Conservation (phyloP, 2,329 filamentous ascomycete species). For the Aotearoamyces nothofagi region DNA sequence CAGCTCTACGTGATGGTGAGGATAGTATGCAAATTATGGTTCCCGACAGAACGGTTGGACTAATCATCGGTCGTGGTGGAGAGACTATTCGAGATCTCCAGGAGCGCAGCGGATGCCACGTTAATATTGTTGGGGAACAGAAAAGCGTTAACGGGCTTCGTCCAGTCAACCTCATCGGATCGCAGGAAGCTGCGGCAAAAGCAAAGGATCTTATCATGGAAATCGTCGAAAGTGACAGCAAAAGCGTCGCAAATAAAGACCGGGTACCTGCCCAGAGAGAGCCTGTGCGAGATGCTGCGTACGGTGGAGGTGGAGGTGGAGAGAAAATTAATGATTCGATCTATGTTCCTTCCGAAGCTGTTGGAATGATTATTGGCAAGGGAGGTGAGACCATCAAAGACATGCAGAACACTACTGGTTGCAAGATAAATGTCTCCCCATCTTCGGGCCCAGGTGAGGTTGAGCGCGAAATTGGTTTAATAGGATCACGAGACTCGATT, state of each 20-base stretch:
- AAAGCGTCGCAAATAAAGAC: constrained; percentile 23
- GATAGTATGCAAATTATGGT: constrained; percentile 90
- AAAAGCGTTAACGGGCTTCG: constrained; percentile 84
- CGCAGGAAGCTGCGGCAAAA: constrained; percentile 53
- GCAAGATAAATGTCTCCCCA: constrained; percentile 89
- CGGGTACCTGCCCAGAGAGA: constrained; percentile 27
- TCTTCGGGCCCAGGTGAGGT: constrained; percentile 62
- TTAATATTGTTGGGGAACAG: constrained; percentile 87
- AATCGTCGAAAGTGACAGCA: constrained; percentile 83
- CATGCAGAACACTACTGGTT: constrained; percentile 76
- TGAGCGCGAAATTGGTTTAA: constrained; percentile 74
- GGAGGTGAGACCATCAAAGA: constrained; percentile 88
- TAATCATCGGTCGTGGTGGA: constrained; percentile 87
- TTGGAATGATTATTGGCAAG: constrained; percentile 95
- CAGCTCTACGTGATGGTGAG: constrained; percentile 59
- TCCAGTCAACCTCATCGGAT: constrained; percentile 81
- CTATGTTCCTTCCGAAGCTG: constrained; percentile 75
- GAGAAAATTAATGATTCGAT: constrained; percentile 75
- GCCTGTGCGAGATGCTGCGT: constrained; percentile 25
- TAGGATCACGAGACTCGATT: constrained; percentile 65
- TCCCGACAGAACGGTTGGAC: constrained; percentile 77
- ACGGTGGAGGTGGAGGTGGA: constrained; percentile 23
- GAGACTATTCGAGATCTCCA: constrained; percentile 89
- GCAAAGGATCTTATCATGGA: constrained; percentile 85
- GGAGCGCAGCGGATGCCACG: constrained; percentile 83